Percentiles rank a stretch among this genome's conserved stretches.
Conservation (phyloP, 176 grass and related monocot genomes). For the Phoenix roebelenii region DNA sequence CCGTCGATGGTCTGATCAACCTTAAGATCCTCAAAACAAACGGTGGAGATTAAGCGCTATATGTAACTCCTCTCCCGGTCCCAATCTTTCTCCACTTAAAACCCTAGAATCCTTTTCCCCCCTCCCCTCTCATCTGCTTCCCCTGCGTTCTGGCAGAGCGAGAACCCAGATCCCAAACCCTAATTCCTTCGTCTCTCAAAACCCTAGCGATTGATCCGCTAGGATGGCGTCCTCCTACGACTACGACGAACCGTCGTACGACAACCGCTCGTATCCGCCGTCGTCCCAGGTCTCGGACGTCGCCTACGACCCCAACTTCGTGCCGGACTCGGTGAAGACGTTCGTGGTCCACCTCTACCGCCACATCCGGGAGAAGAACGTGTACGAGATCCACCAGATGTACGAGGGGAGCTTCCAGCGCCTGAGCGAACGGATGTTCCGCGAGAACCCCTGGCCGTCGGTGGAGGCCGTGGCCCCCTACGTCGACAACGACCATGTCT, state of each 20-base stretch:
- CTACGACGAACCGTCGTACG: constrained; percentile 2
- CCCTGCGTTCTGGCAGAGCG: no score
- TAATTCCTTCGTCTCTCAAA: no score
- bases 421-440: constrained; percentile 90
- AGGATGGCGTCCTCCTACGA: constrained; percentile 11
- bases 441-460: constrained; percentile 68
- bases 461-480: constrained; percentile 68
- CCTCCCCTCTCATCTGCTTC: no score
- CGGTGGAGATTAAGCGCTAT: no score
- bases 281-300: constrained; percentile 11
- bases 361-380: constrained; percentile 97
- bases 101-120: no score
- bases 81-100: no score
- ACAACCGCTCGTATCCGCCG: constrained; percentile 19
- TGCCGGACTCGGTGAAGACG: constrained; percentile 92
- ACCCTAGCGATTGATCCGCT: no score
- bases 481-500: constrained; percentile 91
- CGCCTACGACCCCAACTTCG: constrained; percentile 80
- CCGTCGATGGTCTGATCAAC: no score
- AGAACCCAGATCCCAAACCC: no score
- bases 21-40: no score
- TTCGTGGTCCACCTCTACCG: constrained; percentile 94
- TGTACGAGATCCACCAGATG: constrained; percentile 99
- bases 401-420: constrained; percentile 95
- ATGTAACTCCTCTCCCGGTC: no score